phyloP scores from a whole-genome alignment of 768 basidiomycete species.

The Agrocybe praecox region DNA sequence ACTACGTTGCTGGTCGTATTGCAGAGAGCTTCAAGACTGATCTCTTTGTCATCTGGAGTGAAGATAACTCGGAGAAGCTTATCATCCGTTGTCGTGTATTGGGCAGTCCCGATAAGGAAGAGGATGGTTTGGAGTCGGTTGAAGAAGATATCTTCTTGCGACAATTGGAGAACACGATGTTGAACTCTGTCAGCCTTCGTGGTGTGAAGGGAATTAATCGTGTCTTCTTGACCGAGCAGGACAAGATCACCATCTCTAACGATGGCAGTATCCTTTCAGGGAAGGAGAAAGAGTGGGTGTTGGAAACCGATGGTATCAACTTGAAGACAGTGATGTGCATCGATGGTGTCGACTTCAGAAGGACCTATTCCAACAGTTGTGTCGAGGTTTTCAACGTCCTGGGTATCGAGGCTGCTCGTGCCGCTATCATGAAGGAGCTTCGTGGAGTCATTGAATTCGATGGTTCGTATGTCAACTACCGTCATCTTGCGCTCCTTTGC shows the following conservation, averaged over 20 bases:
- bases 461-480: slow-evolving; percentile 99
- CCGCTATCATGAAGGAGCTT: slow-evolving; percentile 91
- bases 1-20: slow-evolving; percentile 91
- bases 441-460: slow-evolving; percentile 98
- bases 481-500: slow-evolving; percentile 94
- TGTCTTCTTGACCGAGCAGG: slow-evolving; percentile 91
- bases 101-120: slow-evolving; percentile 83
- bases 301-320: slow-evolving; percentile 98
- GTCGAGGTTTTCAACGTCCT: slow-evolving; percentile 93
- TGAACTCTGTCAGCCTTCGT: slow-evolving; percentile 92
- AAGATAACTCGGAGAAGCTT: slow-evolving; percentile 97
- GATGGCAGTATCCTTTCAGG: slow-evolving; percentile 68
- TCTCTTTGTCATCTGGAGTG: slow-evolving; percentile 97
- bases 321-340: slow-evolving; percentile 94
- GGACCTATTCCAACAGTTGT: slow-evolving; percentile 97
- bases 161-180: slow-evolving; percentile 94
- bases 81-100: slow-evolving; percentile 95
- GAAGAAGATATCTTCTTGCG: slow-evolving; percentile 97
- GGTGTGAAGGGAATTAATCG: slow-evolving; percentile 90
- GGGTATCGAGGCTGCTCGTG: slow-evolving; percentile 96
- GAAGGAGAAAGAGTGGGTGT: slow-evolving; percentile 87
- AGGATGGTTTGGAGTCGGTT: slow-evolving; percentile 70
- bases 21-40: slow-evolving; percentile 95
- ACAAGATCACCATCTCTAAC: slow-evolving; percentile 65
- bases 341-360: slow-evolving; percentile 90